Base-by-base conservation (phyloP, 2,329 filamentous ascomycete species). In the Alternaria arborescens region DNA sequence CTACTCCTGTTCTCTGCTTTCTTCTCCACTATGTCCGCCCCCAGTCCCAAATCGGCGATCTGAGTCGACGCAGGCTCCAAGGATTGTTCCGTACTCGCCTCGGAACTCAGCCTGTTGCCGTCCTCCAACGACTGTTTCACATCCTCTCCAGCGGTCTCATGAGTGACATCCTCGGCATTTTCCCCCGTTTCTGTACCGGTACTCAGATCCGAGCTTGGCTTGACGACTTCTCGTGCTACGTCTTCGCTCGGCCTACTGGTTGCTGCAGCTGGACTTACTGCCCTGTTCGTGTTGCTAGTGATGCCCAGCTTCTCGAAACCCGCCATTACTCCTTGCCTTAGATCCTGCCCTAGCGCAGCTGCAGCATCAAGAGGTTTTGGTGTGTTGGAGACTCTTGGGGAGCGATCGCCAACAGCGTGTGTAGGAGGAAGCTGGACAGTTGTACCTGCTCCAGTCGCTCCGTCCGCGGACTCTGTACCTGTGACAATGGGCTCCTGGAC, bases 401-500 rank as follows among this genome's bases (percentile, higher is more conserved):
- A 51, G 30, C 58, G 59, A 12, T 70, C 64, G 4, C 61, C 65
- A 18, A 66, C 36, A 1, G 71, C 68, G 53, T 73, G 67, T 11
- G 67, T 70, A 18, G 68, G 71, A 7, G 72, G 69, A 24, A 69
- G 62, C 50, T 74, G 60, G 8, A 60, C 56, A 0, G 70, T 71
- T 3, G 73, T 73, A 5, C 75, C 75, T 11, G 71, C 71, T 11
- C 77, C 75, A 6, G 72, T 74, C 8, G 75, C 73, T 4, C 55
- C 58, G 22, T 77, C 72, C 12, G 73, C 75, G 4, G 74, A 74
- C 44, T 79, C 77, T 4, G 67, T 73, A 5, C 77, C 76, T 4
- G 71, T 78, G 3, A 79, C 71, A 16, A 78, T 71, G 2, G 73
- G 66, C 38, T 77, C 76, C n/a, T 73, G 62, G 0, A 69, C 52